Percentiles rank a stretch among this genome's conserved stretches.
These are phyloP conservation scores for Elsinoe necatrix DNA, from an alignment of 2,329 filamentous ascomycete genomes.

Conservation along the genomic window DNA sequence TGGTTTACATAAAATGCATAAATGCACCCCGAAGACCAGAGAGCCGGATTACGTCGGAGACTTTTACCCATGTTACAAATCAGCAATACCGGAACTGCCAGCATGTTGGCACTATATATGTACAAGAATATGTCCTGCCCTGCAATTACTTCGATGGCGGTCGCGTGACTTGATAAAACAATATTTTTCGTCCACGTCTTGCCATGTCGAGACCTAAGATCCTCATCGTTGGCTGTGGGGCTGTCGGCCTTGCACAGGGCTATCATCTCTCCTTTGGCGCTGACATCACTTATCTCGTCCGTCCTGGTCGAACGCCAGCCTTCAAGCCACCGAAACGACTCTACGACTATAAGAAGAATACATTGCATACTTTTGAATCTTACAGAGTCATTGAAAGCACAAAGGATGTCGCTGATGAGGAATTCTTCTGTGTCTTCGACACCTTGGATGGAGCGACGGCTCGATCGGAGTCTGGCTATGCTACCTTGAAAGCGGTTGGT, in stretches of 20 bases:
- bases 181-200: no score
- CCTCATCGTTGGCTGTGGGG: not conserved
- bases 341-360: not conserved
- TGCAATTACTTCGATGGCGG: no score
- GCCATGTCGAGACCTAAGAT: not conserved
- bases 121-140: no score
- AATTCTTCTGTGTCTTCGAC: not conserved
- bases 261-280: not conserved
- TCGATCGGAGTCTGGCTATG: not conserved
- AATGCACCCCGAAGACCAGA: no score
- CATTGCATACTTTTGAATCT: not conserved
- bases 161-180: no score
- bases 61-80: no score
- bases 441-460: not conserved
- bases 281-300: not conserved
- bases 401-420: not conserved
- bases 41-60: no score
- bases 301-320: not conserved
- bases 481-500: not conserved
- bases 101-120: no score
- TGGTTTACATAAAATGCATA: no score
- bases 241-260: not conserved
- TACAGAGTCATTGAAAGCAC: not conserved
- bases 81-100: no score
- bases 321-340: not conserved